phyloP scores from a whole-genome alignment of 345 rosid genomes.

The Sonneratia alba region DNA sequence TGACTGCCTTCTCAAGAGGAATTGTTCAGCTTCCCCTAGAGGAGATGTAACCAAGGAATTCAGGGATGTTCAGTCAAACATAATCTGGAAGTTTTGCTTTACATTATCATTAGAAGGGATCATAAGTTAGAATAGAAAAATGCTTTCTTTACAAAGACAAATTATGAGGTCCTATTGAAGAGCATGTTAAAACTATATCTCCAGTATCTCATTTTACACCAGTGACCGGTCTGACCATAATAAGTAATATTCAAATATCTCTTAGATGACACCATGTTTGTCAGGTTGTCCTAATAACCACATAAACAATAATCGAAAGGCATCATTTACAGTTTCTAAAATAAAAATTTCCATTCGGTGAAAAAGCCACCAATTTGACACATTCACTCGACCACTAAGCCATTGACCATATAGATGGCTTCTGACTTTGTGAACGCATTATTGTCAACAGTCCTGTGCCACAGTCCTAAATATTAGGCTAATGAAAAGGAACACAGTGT shows the following conservation, averaged over 20 bases:
- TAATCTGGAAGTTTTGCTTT: background rate
- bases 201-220: background rate
- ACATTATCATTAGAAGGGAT: background rate
- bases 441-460: background rate
- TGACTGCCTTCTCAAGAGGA: slow-evolving; percentile 2
- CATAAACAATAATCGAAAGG: background rate
- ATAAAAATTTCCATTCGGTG: too few relatives aligned
- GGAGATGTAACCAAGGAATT: slow-evolving; percentile 4
- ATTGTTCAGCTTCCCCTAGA: slow-evolving; percentile 18
- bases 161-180: background rate
- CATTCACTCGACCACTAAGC: too few relatives aligned
- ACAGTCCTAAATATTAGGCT: background rate
- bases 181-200: background rate
- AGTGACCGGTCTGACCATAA: background rate
- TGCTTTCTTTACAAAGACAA: background rate
- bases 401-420: too few relatives aligned
- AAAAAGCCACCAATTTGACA: too few relatives aligned
- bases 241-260: background rate
- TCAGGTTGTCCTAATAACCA: background rate
- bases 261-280: too few relatives aligned
- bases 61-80: background rate
- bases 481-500: background rate
- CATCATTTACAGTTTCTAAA: background rate
- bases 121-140: background rate
- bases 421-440: too few relatives aligned